Conservation (phyloP, 2,329 filamentous ascomycete genomes). For the Sclerotinia spermophila region DNA sequence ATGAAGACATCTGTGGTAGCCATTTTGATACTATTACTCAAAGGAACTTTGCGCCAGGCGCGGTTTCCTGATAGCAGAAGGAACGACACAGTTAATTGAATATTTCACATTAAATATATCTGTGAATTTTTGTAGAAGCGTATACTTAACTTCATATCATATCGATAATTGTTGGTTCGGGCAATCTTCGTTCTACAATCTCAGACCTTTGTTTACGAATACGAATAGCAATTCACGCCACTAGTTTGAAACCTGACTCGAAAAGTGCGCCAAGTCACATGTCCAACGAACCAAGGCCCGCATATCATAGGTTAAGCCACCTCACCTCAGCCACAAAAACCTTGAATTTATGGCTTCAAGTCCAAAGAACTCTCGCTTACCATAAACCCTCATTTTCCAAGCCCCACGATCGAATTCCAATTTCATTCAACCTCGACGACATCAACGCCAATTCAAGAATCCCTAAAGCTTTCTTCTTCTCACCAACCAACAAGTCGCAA, state of each 20-base stretch:
- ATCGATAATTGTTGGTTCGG: neutral
- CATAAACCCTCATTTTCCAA: conserved; percentile 16
- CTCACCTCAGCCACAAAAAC: neutral
- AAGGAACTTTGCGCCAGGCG: conserved; percentile 28
- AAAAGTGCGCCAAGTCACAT: conserved; percentile 18
- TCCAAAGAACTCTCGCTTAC: conserved; percentile 17
- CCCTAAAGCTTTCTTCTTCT: conserved; percentile 20
- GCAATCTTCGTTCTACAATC: neutral
- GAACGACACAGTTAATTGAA: conserved; percentile 29
- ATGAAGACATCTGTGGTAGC: conserved; percentile 37
- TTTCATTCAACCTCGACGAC: conserved; percentile 31
- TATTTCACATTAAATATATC: conserved; percentile 18
- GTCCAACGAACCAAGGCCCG: neutral
- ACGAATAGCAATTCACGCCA: neutral
- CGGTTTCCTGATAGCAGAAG: conserved; percentile 24
- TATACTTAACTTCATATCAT: neutral
- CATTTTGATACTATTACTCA: conserved; percentile 37
- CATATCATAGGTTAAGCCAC: neutral
- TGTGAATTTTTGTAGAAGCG: neutral
- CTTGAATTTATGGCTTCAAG: conserved; percentile 9
- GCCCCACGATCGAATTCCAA: conserved; percentile 29
- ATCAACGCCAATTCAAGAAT: conserved; percentile 23
- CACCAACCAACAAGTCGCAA: conserved; percentile 44
- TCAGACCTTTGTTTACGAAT: conserved; percentile 7
- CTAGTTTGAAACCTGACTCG: conserved; percentile 4